A percentile compares a stretch with the other conserved stretches of the same genome.
Evolutionary conservation across 345 rosid genomes (phyloP).

Genomic region (Arabis hirsuta): DNA sequence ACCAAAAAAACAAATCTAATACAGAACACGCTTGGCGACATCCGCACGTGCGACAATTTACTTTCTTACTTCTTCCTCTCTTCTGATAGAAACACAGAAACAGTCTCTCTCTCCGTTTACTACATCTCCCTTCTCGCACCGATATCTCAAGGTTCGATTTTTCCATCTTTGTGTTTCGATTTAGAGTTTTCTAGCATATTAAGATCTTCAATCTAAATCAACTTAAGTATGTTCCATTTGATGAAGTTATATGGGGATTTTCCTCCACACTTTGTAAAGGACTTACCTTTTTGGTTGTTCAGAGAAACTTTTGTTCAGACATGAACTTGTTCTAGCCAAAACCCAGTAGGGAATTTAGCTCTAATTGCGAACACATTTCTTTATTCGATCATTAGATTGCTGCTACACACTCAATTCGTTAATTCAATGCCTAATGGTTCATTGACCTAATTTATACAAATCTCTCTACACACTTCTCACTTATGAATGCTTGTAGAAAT

Average conservation of each 20-base stretch:
- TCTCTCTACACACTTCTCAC: not conserved
- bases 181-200: not conserved
- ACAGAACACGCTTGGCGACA: not conserved
- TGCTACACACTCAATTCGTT: not conserved
- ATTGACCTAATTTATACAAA: slow-evolving; percentile 1
- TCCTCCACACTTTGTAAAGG: slow-evolving; percentile 20
- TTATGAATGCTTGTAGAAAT: not conserved
- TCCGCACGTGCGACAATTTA: slow-evolving; percentile 22
- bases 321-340: not conserved
- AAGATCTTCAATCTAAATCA: not conserved
- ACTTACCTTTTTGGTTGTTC: not conserved
- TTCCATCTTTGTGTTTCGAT: not conserved
- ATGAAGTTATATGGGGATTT: slow-evolving; percentile 8
- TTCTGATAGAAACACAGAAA: not conserved
- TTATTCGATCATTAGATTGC: not conserved
- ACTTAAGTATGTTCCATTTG: not conserved
- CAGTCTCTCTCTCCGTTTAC: slow-evolving; percentile 26
- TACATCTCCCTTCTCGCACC: slow-evolving; percentile 2
- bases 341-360: not conserved
- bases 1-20: not conserved
- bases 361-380: slow-evolving; percentile 2
- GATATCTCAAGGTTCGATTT: slow-evolving; percentile 28
- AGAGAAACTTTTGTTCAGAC: not conserved
- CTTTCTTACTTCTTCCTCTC: slow-evolving; percentile 1
- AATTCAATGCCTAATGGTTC: not conserved